Percentiles rank a stretch among this genome's conserved stretches.
These are phyloP conservation scores for Kandelia obovata DNA, from an alignment of 345 rosid genomes.

Conservation along the genomic window DNA sequence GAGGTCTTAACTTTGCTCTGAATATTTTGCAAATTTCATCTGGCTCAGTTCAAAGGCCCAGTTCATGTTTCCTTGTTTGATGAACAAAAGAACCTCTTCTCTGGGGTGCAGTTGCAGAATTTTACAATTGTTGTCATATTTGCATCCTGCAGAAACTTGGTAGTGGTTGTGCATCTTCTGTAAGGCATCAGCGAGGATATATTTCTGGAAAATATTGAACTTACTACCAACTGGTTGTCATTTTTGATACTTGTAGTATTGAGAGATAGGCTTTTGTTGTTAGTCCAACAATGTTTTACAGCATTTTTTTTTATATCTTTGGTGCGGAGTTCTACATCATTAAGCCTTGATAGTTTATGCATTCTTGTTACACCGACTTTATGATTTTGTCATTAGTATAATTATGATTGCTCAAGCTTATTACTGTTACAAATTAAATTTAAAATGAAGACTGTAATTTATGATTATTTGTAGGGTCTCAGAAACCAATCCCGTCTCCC, in stretches of 20 bases:
- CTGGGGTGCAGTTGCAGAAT: slow-evolving; percentile 13
- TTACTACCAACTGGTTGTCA: background rate
- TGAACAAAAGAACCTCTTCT: slow-evolving; percentile 29
- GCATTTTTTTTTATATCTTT: background rate
- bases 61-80: slow-evolving; percentile 1
- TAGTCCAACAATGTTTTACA: slow-evolving; percentile 14
- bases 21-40: slow-evolving; percentile 9
- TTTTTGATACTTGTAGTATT: slow-evolving; percentile 27
- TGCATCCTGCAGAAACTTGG: slow-evolving; percentile 14
- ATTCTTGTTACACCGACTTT: background rate
- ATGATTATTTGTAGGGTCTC: no score
- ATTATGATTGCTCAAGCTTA: background rate
- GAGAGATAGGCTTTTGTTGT: slow-evolving; percentile 24
- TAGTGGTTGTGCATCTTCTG: slow-evolving; percentile 5
- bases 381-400: background rate
- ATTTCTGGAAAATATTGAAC: slow-evolving; percentile 21
- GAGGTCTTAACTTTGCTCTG: slow-evolving; percentile 2
- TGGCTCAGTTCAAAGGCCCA: slow-evolving; percentile 1
- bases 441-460: no score
- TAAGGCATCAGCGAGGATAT: slow-evolving; percentile 24
- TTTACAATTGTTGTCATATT: slow-evolving; percentile 14
- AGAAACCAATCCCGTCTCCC: no score
- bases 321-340: slow-evolving; percentile 2
- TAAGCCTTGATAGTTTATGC: background rate
- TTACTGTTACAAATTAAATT: no score